These are phyloP conservation scores for Aciculoconidium aculeatum DNA, from an alignment of 805 yeast species.

Conservation along the genomic window DNA sequence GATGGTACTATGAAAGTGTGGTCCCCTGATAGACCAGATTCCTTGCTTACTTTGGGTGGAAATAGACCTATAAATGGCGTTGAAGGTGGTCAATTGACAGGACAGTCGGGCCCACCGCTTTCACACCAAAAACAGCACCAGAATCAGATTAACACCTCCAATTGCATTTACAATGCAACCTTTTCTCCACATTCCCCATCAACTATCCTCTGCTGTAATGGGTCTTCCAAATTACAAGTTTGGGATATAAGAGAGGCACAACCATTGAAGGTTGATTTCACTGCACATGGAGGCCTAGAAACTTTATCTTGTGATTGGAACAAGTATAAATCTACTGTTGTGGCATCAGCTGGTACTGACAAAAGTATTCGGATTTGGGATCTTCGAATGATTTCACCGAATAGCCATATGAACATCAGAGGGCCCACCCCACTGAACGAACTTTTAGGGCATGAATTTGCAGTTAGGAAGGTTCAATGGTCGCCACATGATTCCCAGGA, in stretches of 20 bases:
- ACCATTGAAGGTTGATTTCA: slow-evolving; percentile 53
- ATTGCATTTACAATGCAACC: slow-evolving; percentile 73
- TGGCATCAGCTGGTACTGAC: slow-evolving; percentile 93
- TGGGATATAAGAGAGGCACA: slow-evolving; percentile 76
- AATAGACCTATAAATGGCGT: too few relatives aligned
- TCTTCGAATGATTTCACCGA: slow-evolving; percentile 56
- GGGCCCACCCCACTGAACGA: slow-evolving; percentile 73
- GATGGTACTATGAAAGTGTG: slow-evolving; percentile 83
- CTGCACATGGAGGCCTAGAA: slow-evolving; percentile 80
- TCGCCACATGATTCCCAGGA: slow-evolving; percentile 78
- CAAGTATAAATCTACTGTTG: slow-evolving; percentile 70
- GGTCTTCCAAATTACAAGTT: slow-evolving; percentile 65
- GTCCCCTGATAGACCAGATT: slow-evolving; percentile 55
- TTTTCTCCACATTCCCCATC: slow-evolving; percentile 84
- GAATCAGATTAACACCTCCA: slow-evolving; percentile 31
- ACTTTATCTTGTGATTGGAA: slow-evolving; percentile 82
- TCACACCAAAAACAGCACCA: slow-evolving; percentile 31
- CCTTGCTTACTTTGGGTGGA: slow-evolving; percentile 47
- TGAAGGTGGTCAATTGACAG: too few relatives aligned
- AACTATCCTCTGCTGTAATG: slow-evolving; percentile 63
- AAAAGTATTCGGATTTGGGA: slow-evolving; percentile 85
- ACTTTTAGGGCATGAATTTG: slow-evolving; percentile 81
- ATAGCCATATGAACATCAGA: slow-evolving; percentile 27
- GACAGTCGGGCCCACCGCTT: slow-evolving; percentile 23
- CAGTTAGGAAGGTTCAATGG: slow-evolving; percentile 80